Conservation (phyloP, 1,284 basidiomycete species). For the Vanrija humicola region DNA sequence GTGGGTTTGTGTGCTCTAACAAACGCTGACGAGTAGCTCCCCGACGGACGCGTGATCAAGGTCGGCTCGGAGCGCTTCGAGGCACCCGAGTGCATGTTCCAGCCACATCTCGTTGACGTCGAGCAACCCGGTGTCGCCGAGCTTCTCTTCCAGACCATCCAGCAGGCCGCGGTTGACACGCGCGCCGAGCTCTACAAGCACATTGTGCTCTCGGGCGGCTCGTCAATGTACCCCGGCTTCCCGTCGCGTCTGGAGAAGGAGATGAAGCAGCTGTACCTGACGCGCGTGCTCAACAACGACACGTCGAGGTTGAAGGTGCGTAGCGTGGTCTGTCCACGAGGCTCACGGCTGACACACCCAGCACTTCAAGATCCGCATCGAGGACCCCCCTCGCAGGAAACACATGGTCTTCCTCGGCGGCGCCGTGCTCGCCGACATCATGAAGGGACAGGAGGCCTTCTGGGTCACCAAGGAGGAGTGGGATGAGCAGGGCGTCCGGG, state of each 20-base stretch:
- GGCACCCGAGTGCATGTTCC: conserved; percentile 99
- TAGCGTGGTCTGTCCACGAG: conserved; percentile 23
- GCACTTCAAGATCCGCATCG: conserved; percentile 99
- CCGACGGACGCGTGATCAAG: conserved; percentile 94
- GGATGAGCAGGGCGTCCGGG: conserved; percentile 77
- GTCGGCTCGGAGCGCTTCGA: conserved; percentile 99
- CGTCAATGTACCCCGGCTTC: conserved; percentile 97
- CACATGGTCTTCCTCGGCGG: conserved; percentile 99
- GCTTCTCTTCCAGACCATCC: conserved; percentile 95
- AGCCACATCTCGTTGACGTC: conserved; percentile 94
- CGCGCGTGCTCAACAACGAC: conserved; percentile 80
- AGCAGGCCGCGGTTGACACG: conserved; percentile 83
- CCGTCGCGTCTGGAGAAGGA: conserved; percentile 97
- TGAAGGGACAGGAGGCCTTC: conserved; percentile 91
- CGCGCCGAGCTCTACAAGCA: conserved; percentile 95
- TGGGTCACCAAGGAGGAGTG: conserved; percentile 92
- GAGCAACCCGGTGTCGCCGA: conserved; percentile 97
- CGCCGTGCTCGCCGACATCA: conserved; percentile 93
- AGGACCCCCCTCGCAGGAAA: conserved; percentile 95
- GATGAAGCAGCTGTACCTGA: conserved; percentile 97
- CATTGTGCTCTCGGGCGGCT: conserved; percentile 94
- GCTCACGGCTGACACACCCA: conserved; percentile 45
- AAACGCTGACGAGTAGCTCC: conserved; percentile 59
- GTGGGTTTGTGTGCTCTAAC: conserved; percentile 48
- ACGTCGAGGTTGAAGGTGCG: conserved; percentile 78